Evolutionary conservation across 192 early-diverging fungal genomes (phyloP).

Genomic region (Podila clonocystis): DNA sequence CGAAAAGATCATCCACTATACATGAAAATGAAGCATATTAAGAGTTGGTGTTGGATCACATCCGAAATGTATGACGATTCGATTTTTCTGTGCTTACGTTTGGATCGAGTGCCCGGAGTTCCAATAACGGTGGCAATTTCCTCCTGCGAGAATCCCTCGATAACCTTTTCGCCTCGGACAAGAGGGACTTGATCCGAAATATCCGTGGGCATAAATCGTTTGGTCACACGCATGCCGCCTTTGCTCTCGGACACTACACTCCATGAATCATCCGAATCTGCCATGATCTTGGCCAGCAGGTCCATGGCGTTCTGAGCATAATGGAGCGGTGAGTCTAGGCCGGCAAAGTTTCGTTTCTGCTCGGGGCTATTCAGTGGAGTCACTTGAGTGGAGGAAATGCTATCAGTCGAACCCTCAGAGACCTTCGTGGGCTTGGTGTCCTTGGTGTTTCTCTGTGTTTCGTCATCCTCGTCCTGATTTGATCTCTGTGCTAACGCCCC

Average conservation of each 20-base stretch:
- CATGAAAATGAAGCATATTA: background rate
- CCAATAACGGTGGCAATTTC: conserved; percentile 60
- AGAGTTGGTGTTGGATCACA: too few species aligned
- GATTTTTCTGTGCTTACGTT: conserved; percentile 16
- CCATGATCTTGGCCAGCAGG: conserved; percentile 42
- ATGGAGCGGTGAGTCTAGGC: conserved; percentile 8
- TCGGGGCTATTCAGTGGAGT: background rate
- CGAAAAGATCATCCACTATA: conserved; percentile 52
- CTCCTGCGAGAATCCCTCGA: conserved; percentile 61
- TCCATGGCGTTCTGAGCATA: conserved; percentile 37
- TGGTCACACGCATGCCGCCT: conserved; percentile 49
- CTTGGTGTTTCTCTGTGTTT: background rate
- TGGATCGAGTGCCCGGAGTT: conserved; percentile 47
- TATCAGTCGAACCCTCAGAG: background rate
- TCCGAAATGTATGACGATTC: background rate
- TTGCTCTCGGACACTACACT: conserved; percentile 53
- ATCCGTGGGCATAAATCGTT: conserved; percentile 51
- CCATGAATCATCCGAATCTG: conserved; percentile 57
- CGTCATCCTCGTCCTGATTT: conserved; percentile 18
- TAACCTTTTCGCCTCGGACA: conserved; percentile 60
- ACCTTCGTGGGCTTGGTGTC: background rate
- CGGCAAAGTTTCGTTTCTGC: background rate
- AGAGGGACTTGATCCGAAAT: conserved; percentile 56
- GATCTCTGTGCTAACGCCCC: conserved; percentile 20
- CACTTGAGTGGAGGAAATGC: background rate